Evolutionary conservation across 2,329 filamentous ascomycete species (phyloP), one percentile per base, ranked within the genome.

Genomic region (Monilinia laxa): DNA sequence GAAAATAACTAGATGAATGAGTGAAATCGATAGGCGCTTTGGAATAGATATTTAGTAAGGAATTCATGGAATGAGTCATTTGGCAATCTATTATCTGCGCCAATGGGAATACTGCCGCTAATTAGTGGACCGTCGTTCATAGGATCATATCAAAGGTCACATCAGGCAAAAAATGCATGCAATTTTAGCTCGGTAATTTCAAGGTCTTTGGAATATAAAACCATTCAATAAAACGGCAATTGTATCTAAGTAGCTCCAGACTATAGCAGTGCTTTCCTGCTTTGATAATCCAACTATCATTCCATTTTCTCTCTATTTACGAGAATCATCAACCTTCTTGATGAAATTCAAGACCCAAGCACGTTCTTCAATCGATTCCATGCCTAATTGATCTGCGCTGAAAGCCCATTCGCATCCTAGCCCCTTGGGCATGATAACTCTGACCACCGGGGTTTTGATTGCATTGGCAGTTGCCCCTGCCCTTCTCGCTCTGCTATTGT

Each of bases 291-390:
- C 9, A 2, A 60, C 5, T 20, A 25, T 25, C 25, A 49, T 23
- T 2, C 14, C 2, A 3, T 11, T 49, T 42, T 12, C 31, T 49
- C 7, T 11, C 25, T 31, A 5, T 49, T 20, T 5, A 25, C 42
- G n/a, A 51, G 9, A 14, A 4, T 20, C 45, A 23, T 60, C 35
- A 18, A 60, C 58, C 28, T 51, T 60, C 5, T 14, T 18, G 16
- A 60, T 51, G 35, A 60, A 60, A 18, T 38, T 18, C 20, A 51
- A 38, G 20, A 60, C 45, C 45, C 45, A 60, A 12, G 4, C 18
- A 7, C 58, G 28, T n/a, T 60, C 58, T 12, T 60, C 58, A 12
- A 60, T 6, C n/a, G 58, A 60, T 51, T 60, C 42, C 58, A 60
- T 51, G 1, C 58, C 58, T n/a, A 60, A 10, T 12, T 23, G 18